Conservation (phyloP, 2,329 filamentous ascomycete genomes). For the Mycosphaerella arachidis region DNA sequence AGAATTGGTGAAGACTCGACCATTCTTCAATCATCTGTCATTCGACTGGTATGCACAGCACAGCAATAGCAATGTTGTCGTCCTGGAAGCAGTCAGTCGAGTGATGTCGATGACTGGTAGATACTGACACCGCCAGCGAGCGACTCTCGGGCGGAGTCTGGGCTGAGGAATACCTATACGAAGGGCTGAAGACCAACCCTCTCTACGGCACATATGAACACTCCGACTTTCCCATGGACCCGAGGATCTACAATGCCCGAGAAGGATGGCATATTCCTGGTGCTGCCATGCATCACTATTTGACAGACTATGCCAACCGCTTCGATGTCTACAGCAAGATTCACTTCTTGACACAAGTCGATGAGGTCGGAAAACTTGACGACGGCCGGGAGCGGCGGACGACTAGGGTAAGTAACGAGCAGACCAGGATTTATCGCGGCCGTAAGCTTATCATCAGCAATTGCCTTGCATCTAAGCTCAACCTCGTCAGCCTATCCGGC, state of each 20-base stretch:
- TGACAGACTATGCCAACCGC: constrained; percentile 51
- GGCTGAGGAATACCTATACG: constrained; percentile 62
- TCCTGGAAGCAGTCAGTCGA: constrained; percentile 13
- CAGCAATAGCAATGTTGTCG: constrained; percentile 1
- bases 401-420: neutral
- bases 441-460: constrained; percentile 57
- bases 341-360: constrained; percentile 48
- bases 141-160: constrained; percentile 62
- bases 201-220: constrained; percentile 68
- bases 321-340: constrained; percentile 48
- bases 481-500: constrained; percentile 48
- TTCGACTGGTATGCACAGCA: too few relatives aligned
- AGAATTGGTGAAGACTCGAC: neutral
- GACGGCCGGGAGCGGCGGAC: constrained; percentile 15
- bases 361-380: constrained; percentile 39
- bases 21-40: neutral
- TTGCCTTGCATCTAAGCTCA: constrained; percentile 55
- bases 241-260: constrained; percentile 40
- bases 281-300: constrained; percentile 52
- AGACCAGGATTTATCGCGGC: constrained; percentile 5
- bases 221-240: constrained; percentile 63
- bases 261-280: constrained; percentile 57
- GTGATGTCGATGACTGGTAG: neutral
- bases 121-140: constrained; percentile 1
- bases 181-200: constrained; percentile 68